Percentiles rank a stretch among this genome's conserved stretches.
These are phyloP conservation scores for Chrysoporthe cubensis DNA, from an alignment of 2,329 filamentous ascomycete species.

Conservation along the genomic window DNA sequence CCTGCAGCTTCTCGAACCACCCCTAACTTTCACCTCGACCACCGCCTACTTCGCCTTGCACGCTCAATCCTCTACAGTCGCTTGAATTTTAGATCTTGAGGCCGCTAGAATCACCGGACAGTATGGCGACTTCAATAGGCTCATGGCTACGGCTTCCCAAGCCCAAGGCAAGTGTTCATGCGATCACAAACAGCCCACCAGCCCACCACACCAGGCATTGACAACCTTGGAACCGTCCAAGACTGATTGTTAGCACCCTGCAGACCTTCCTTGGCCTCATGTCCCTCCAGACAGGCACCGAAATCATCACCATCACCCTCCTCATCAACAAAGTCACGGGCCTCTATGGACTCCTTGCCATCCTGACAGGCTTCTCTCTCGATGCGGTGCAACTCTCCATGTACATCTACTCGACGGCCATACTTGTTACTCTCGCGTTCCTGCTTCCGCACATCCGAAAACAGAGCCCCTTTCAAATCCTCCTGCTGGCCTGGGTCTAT, in stretches of 20 bases:
- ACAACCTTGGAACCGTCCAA: not conserved
- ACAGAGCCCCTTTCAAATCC: conserved; percentile 76
- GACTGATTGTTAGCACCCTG: not conserved
- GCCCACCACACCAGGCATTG: not conserved
- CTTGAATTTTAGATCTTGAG: not conserved
- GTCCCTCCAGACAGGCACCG: conserved; percentile 83
- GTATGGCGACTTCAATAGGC: conserved; percentile 21
- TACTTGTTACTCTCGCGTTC: conserved; percentile 68
- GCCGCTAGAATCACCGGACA: not conserved
- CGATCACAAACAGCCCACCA: not conserved
- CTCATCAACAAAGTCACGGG: conserved; percentile 93
- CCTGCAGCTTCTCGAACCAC: conserved; percentile 10
- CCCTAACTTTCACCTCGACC: conserved; percentile 14
- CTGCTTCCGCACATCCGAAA: conserved; percentile 81
- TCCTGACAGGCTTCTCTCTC: conserved; percentile 84
- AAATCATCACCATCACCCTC: conserved; percentile 80
- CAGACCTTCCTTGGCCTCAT: conserved; percentile 86
- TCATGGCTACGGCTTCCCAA: conserved; percentile 24
- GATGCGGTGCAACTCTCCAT: conserved; percentile 84
- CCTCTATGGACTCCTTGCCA: conserved; percentile 85
- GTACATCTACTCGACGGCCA: conserved; percentile 83
- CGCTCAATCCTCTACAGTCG: conserved; percentile 7
- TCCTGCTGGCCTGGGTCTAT: conserved; percentile 85
- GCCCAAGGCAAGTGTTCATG: conserved; percentile 24
- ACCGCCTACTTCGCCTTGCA: not conserved